Evolutionary conservation across 2,329 filamentous ascomycete species (phyloP).

Genomic region (Aspergillus sp.): DNA sequence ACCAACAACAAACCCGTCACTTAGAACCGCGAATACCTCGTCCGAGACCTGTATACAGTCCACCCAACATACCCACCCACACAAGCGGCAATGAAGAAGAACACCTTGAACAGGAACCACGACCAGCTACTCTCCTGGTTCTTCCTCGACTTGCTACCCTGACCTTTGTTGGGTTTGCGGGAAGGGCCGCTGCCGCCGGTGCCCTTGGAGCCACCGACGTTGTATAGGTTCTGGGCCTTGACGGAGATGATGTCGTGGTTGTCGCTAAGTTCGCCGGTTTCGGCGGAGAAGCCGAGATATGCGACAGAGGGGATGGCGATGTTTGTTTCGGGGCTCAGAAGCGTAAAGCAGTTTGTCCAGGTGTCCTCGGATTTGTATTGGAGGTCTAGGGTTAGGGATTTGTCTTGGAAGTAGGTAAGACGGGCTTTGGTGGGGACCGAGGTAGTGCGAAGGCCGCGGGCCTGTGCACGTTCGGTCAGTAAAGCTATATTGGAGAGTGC

Average conservation of each 20-base stretch:
- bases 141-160: conserved; percentile 12
- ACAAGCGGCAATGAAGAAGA: conserved; percentile 69
- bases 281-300: conserved; percentile 64
- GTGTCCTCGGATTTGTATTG: conserved; percentile 89
- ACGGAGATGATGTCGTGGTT: conserved; percentile 96
- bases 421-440: conserved; percentile 78
- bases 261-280: conserved; percentile 94
- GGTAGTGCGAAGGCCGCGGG: conserved; percentile 81
- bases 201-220: conserved; percentile 27
- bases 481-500: background rate
- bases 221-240: conserved; percentile 84
- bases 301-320: conserved; percentile 73
- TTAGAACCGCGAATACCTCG: conserved; percentile 47
- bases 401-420: conserved; percentile 96
- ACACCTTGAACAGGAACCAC: conserved; percentile 77
- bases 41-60: conserved; percentile 71
- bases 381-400: conserved; percentile 82
- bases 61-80: conserved; percentile 81
- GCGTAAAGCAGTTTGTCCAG: conserved; percentile 87
- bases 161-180: background rate
- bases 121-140: conserved; percentile 56
- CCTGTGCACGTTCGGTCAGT: conserved; percentile 41
- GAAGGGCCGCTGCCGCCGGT: conserved; percentile 22
- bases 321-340: conserved; percentile 60
- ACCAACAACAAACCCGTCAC: background rate